phyloP scores from a whole-genome alignment of 176 grass and related monocot genomes.

The Ensete glaucum region DNA sequence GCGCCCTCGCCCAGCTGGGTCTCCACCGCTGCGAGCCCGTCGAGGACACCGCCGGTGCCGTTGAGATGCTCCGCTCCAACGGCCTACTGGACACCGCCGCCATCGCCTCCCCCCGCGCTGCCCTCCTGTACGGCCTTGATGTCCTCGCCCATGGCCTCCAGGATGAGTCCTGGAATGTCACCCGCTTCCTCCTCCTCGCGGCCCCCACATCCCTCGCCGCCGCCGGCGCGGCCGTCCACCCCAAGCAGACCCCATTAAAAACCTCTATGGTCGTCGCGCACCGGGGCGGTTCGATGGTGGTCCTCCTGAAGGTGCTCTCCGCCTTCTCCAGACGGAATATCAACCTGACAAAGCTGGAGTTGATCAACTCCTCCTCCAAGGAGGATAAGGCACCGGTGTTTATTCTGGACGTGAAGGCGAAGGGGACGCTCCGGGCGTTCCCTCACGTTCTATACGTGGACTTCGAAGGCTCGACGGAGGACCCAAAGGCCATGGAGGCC shows the following conservation, averaged over 20 bases:
- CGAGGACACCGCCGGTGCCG: conserved; percentile 86
- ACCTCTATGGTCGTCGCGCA: conserved; percentile 64
- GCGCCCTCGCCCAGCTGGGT: conserved; percentile 67
- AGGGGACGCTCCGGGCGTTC: conserved; percentile 62
- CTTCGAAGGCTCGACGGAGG: conserved; percentile 59
- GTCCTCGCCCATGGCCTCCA: conserved; percentile 80
- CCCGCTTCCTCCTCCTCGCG: conserved; percentile 76
- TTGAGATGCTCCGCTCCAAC: conserved; percentile 74
- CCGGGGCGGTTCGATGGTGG: conserved; percentile 74
- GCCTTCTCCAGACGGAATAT: conserved; percentile 71
- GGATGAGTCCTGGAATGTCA: conserved; percentile 96
- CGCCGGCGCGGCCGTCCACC: not conserved
- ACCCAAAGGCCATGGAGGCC: conserved; percentile 56
- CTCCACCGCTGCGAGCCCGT: conserved; percentile 58
- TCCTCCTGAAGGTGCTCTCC: conserved; percentile 85
- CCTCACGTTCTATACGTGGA: conserved; percentile 96
- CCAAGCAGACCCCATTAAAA: conserved; percentile 34
- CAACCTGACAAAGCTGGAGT: conserved; percentile 80
- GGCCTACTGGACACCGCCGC: conserved; percentile 73
- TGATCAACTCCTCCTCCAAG: conserved; percentile 47
- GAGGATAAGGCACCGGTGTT: conserved; percentile 39
- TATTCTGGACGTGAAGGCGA: conserved; percentile 70
- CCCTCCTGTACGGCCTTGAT: conserved; percentile 69
- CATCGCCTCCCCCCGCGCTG: conserved; percentile 75
- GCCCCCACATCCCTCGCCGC: conserved; percentile 5